Base-by-base conservation (phyloP, 805 yeast genomes). In the Yamadazyma laniorum region DNA sequence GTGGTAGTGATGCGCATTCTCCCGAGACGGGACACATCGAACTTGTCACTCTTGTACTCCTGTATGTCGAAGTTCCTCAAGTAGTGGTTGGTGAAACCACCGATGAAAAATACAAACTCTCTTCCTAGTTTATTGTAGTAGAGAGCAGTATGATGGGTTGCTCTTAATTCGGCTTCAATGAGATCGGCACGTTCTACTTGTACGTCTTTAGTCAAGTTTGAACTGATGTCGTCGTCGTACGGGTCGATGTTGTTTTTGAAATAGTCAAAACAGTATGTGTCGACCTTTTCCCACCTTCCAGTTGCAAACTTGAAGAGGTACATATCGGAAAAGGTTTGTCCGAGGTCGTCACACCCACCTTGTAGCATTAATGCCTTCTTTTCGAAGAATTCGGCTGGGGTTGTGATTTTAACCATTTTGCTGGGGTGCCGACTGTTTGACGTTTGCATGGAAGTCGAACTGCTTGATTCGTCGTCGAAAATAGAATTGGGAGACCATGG, bases 71-170 rank as follows among this genome's bases (percentile, higher is more conserved):
- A 59, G 30, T 52, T 53, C 18, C 70, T 50, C 18, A 68, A 50
- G 44, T 50, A 64, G 40, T 66, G 69, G 34, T 67, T 63, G 27
- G 53, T 41, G 42, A 63, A 59, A 1, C 74, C 74, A 6, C 73
- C 74, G 18, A 65, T 31, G 32, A 68, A 65, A 15, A 67, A 55
- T 9, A 67, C 51, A 37, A 58, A 62, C 33, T 61, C 67, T 15
- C 56, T 47, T 11, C 59, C 67, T 18, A 58, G 65, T 16, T 58
- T 60, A 30, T 50, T 50, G 35, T 58, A 61, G 30, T 58, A 57
- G 26, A 62, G 48, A 5, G 68, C 64, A 11, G 59, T 55, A 42
- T 68, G 73, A 41, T 67, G 72, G 46, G 72, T 63, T 5, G 66
- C 52, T n/a, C 72, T 44, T 14, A 68, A 48, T 44, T 68, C 74